Base-by-base conservation (phyloP, 2,329 filamentous ascomycete genomes). In the Sporothrix mexicana region DNA sequence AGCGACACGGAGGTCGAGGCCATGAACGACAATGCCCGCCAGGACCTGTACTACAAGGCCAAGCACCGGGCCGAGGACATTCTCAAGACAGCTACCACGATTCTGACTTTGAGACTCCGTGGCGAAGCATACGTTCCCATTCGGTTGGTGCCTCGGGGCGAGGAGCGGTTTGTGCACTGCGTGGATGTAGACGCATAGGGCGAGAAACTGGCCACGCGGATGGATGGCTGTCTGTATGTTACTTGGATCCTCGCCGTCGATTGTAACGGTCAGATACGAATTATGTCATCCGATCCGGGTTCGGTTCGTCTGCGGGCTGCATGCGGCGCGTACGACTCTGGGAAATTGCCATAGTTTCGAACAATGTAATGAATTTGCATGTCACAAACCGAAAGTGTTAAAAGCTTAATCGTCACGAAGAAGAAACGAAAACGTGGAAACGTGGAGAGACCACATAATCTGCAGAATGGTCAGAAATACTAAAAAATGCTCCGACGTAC, bases 51-150 rank as follows among this genome's bases (percentile, higher is more conserved):
- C 83, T 80, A 81, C 74, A 87, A 86, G 80, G 92, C 92, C 49
- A 86, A 88, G 77, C 80, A 83, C 30, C 84, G 85, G 77, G 87
- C 87, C 41, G 81, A 86, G 73, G 79, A 82, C 69, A 84, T 87
- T 70, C 78, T 94, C 67, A 81, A 80, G 72, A 81, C 84, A 45
- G 89, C 91, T 76, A 85, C 82, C 41, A 87, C 87, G n/a, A 81
- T 93, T 72, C 85, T 95, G 74, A 94, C 93, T 74, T 83, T 95
- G 76, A 92, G 93, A 82, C 84, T 95, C 80, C 85, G 89, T 43
- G 85, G 83, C n/a, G 83, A 81, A 25, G 83, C 83, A 6, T 83
- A 86, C 71, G 88, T 95, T 47, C 90, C 91, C 0, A 82, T 95
- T 55, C 83, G 92, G 75, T 81, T 95, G 75, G 90, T 93, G 10